Evolutionary conservation across 23 red algal species (phyloP), one percentile per base, ranked within the genome.

Genomic region (Gracilaria caudata): DNA sequence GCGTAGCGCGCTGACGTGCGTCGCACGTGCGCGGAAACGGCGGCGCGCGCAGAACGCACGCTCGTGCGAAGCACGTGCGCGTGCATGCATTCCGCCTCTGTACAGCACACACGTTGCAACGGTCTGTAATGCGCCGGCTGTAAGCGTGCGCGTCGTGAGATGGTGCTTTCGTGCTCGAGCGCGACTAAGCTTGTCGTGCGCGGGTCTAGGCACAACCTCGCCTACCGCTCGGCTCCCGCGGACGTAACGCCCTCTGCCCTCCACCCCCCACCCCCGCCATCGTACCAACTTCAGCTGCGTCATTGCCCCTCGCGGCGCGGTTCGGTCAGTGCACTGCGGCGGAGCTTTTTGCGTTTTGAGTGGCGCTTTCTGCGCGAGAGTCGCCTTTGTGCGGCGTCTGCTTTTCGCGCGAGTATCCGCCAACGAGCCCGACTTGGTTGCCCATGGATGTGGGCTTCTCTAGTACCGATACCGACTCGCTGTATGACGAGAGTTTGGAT

Each of bases 21-120:
- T 41, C 65, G 37, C 65, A 71, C 32, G 34, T 71, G 65, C 57
- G 65, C 29, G 33, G 2, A 36, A 25, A 35, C 30, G 57, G 57
- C 57, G 57, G 7, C 57, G 28, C 63, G 63, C 12, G 63, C 34
- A n/a, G n/a, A n/a, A n/a, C n/a, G n/a, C n/a, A n/a, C n/a, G n/a
- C n/a, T n/a, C n/a, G n/a, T n/a, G n/a, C n/a, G n/a, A n/a, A n/a
- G 63, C 63, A 36, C 63, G 63, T 38, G 63, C 63, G 63, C 30
- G 30, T 19, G 26, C 3, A 65, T 65, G 9, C 60, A 30, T 53
- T 53, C 49, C 49, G 49, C 49, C 12, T 16, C n/a, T n/a, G n/a
- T n/a, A n/a, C n/a, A n/a, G n/a, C n/a, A n/a, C n/a, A n/a, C n/a
- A n/a, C n/a, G n/a, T n/a, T n/a, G n/a, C n/a, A n/a, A n/a, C n/a